Conservation (phyloP, 106 monocot genomes). For the Platanthera guangdongensis region DNA sequence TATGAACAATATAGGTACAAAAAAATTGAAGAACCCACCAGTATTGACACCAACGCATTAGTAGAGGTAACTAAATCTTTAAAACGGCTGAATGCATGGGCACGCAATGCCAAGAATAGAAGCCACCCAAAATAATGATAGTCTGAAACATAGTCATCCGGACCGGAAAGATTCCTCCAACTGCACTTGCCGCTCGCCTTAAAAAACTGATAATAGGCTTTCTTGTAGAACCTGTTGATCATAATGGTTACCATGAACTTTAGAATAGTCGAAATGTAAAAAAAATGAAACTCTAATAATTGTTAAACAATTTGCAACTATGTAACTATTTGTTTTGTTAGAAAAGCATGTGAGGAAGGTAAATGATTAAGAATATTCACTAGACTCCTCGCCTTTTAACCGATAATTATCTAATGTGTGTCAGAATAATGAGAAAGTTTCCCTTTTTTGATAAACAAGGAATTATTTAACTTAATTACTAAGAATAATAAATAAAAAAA, state of each 20-base stretch:
- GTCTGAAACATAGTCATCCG: conserved; percentile 35
- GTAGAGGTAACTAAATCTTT: conserved; percentile 82
- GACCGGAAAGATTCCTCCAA: conserved; percentile 15
- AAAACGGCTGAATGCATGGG: conserved; percentile 54
- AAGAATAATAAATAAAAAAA: too few relatives aligned
- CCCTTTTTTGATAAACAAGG: too few relatives aligned
- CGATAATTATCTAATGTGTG: not conserved
- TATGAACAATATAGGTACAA: not conserved
- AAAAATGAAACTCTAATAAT: not conserved
- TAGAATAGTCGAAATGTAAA: conserved; percentile 6
- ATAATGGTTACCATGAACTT: conserved; percentile 2
- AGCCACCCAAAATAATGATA: conserved; percentile 92
- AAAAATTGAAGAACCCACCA: conserved; percentile 44
- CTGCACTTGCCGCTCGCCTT: conserved; percentile 13
- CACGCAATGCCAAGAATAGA: conserved; percentile 79
- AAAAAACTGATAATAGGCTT: conserved; percentile 68
- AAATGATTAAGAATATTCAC: not conserved
- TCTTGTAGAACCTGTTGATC: conserved; percentile 61
- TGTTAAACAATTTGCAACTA: not conserved
- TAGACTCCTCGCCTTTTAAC: not conserved
- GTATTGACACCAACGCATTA: conserved; percentile 71
- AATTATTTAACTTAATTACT: too few relatives aligned
- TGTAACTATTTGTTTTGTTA: not conserved
- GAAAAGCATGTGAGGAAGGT: not conserved
- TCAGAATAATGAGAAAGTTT: too few relatives aligned